Conservation (phyloP, 1,284 basidiomycete species). For the Peniophora sp. region DNA sequence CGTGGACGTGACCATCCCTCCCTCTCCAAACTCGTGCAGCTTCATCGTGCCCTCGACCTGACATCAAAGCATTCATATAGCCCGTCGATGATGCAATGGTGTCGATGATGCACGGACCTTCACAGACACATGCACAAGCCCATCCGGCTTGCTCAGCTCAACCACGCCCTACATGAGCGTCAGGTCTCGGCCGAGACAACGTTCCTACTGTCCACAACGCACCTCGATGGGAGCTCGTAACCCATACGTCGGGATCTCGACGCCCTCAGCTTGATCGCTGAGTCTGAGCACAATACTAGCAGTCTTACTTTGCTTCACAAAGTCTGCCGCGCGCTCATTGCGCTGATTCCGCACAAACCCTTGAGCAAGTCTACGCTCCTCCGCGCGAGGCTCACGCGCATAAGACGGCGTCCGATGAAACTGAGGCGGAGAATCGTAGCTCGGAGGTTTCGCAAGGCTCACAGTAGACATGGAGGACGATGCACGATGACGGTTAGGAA, state of each 20-base stretch:
- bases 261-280: constrained; percentile 40
- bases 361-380: constrained; percentile 47
- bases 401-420: constrained; percentile 22
- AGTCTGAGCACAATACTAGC: constrained; percentile 46
- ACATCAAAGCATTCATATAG: constrained; percentile 3
- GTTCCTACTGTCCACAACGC: background rate
- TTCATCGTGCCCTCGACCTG: constrained; percentile 55
- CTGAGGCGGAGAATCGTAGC: constrained; percentile 15
- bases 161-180: constrained; percentile 32
- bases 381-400: constrained; percentile 37
- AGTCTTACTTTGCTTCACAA: constrained; percentile 53
- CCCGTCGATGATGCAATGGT: background rate
- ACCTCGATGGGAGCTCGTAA: constrained; percentile 37
- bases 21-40: constrained; percentile 58
- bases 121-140: constrained; percentile 52
- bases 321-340: constrained; percentile 36
- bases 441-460: constrained; percentile 13
- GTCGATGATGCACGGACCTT: constrained; percentile 33
- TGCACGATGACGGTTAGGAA: no score
- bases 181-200: background rate
- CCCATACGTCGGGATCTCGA: constrained; percentile 49
- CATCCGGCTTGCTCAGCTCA: constrained; percentile 46
- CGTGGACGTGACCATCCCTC: constrained; percentile 42
- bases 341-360: constrained; percentile 22
- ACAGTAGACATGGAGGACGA: constrained; percentile 23